Evolutionary conservation across 768 basidiomycete species (phyloP).

Genomic region (Serendipita sp.): DNA sequence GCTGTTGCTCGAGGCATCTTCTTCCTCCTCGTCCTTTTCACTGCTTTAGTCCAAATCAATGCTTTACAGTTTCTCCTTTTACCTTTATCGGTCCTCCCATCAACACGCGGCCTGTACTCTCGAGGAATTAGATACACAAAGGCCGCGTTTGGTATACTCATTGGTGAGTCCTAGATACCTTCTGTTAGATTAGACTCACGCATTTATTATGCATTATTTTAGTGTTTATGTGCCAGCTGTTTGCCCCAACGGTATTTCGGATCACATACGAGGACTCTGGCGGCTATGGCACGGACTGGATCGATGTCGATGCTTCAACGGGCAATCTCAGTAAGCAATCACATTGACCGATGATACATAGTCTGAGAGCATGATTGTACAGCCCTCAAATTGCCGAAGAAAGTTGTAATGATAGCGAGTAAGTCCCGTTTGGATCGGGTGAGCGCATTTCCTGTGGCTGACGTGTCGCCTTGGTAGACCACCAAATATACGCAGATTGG

Average conservation of each 20-base stretch:
- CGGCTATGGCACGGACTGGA: conserved; percentile 12
- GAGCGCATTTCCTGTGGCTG: neutral
- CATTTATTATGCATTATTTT: neutral
- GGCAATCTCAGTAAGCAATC: conserved; percentile 30
- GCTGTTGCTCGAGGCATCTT: conserved; percentile 21
- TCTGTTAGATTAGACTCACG: neutral
- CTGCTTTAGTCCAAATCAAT: conserved; percentile 54
- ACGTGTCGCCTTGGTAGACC: neutral
- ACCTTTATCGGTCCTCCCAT: conserved; percentile 35
- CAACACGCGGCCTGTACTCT: conserved; percentile 41
- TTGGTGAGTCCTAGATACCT: conserved; percentile 34
- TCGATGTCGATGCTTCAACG: conserved; percentile 42
- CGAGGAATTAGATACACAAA: conserved; percentile 66
- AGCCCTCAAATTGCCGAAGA: conserved; percentile 53
- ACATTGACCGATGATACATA: conserved; percentile 36
- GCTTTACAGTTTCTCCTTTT: conserved; percentile 55
- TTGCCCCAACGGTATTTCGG: conserved; percentile 56
- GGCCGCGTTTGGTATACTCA: conserved; percentile 58
- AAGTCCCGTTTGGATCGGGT: conserved; percentile 10
- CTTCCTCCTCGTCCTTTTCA: conserved; percentile 41
- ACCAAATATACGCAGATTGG: conserved; percentile 63
- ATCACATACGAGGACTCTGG: conserved; percentile 46
- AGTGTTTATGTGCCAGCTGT: conserved; percentile 72
- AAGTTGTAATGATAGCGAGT: conserved; percentile 79
- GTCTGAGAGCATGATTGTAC: conserved; percentile 26